Evolutionary conservation across 331 rosid genomes (phyloP).

Genomic region (Stylosanthes scabra): DNA sequence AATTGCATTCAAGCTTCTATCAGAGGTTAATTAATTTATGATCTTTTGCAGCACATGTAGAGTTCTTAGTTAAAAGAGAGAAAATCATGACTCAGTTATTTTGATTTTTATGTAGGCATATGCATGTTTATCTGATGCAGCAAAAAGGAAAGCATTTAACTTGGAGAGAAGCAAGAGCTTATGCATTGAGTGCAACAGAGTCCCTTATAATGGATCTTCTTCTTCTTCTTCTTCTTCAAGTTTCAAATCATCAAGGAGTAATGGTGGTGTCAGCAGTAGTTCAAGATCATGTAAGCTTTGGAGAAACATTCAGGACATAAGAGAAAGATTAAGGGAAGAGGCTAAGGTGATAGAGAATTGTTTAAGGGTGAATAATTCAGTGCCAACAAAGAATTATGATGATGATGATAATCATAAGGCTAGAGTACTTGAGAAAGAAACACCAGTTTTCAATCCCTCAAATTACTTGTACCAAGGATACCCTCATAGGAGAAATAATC

Average conservation of each 20-base stretch:
- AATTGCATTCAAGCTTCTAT: slow-evolving; percentile 88
- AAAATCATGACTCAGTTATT: neutral
- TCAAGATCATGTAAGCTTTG: slow-evolving; percentile 52
- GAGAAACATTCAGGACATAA: slow-evolving; percentile 56
- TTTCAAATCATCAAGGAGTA: slow-evolving; percentile 42
- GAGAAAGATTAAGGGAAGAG: slow-evolving; percentile 75
- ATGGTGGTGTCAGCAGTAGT: slow-evolving; percentile 27
- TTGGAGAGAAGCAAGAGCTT: slow-evolving; percentile 60
- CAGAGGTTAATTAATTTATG: no score
- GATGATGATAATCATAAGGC: slow-evolving; percentile 28
- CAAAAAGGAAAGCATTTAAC: slow-evolving; percentile 73
- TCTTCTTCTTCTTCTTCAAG: slow-evolving; percentile 35
- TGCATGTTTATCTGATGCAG: slow-evolving; percentile 65
- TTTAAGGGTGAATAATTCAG: slow-evolving; percentile 56
- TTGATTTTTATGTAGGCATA: slow-evolving; percentile 63
- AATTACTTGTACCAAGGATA: slow-evolving; percentile 65
- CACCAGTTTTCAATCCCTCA: slow-evolving; percentile 81
- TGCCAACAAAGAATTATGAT: slow-evolving; percentile 60
- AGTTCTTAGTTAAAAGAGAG: neutral
- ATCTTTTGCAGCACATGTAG: no score
- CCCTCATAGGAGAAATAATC: slow-evolving; percentile 58
- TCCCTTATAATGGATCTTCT: slow-evolving; percentile 34
- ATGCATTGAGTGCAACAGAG: slow-evolving; percentile 76
- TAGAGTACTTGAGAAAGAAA: slow-evolving; percentile 60
- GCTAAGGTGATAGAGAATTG: slow-evolving; percentile 71